Evolutionary conservation across 192 early-diverging fungal species (phyloP), one percentile per base, ranked within the genome.

Genomic region (Podila horticola): DNA sequence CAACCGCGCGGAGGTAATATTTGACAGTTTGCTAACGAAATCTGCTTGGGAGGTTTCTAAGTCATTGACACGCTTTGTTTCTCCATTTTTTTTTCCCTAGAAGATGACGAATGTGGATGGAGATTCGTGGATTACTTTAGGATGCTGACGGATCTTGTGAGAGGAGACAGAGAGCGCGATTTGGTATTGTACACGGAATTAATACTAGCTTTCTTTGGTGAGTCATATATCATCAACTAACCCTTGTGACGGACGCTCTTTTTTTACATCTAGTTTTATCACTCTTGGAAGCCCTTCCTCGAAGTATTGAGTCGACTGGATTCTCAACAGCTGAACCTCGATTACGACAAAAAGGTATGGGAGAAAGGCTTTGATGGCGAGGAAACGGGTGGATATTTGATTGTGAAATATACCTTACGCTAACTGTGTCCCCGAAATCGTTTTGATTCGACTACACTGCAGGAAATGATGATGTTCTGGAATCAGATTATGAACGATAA

Each of bases 391-490:
- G 7, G 33, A 34, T 34, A 34, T 34, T 20, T 51, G 0, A 7
- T 51, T 19, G 49, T 2, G 49, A 15, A 15, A 4, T 5, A 4
- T 51, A 51, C 49, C 49, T 2, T 51, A 15, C 1, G 13, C 2
- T 52, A 8, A 30, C 34, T 24, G 8, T 64, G n/a, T 28, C 28
- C 26, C 12, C 58, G 31, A 30, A 34, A 48, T 33, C 41, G 20
- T 33, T 28, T 22, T 49, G n/a, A 4, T 36, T 36, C 29, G 22
- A n/a, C 30, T 30, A 24, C 49, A 0, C 49, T 17, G 1, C 52
- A 79, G 76, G 77, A 72, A 66, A 81, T 81, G 77, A 69, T 81
- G 66, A 22, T 81, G 3, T 73, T 81, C 26, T 76, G 74, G 82
- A 30, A 36, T 24, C 67, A 48, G 69, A 67, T 83, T 34, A 83